phyloP scores from a whole-genome alignment of 495 filamentous ascomycete genomes.

The Penicillium ucsense region DNA sequence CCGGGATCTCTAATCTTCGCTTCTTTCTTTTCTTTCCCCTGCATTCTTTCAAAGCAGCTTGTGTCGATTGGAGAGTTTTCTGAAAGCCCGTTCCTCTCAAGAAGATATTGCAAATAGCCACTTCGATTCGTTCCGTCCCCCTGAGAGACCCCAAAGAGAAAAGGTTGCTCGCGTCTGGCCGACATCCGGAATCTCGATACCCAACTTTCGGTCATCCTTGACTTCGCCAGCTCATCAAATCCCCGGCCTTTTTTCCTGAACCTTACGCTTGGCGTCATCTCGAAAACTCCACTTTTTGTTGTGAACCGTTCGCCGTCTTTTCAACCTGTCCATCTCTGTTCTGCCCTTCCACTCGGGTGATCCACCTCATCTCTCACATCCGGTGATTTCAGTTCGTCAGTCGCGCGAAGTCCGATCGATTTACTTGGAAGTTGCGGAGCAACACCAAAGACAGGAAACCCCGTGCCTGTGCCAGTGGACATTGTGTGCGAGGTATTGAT shows the following conservation, averaged over 20 bases:
- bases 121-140: constrained; percentile 18
- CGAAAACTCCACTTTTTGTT: no score
- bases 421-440: constrained; percentile 37
- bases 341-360: constrained; percentile 3
- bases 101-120: constrained; percentile 16
- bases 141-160: constrained; percentile 9
- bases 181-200: constrained; percentile 7
- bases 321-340: constrained; percentile 2
- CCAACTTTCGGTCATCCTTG: constrained; percentile 5
- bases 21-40: constrained; percentile 21
- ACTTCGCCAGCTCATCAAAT: not conserved
- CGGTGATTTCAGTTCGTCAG: no score
- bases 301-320: not conserved
- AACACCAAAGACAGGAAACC: constrained; percentile 17
- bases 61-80: constrained; percentile 7
- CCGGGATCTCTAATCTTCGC: constrained; percentile 18
- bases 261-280: no score
- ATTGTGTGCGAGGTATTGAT: constrained; percentile 7
- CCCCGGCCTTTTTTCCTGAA: no score
- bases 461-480: constrained; percentile 13
- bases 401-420: constrained; percentile 15
- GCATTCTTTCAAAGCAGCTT: constrained; percentile 29
- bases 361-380: no score
- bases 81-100: constrained; percentile 10
- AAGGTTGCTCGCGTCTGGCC: constrained; percentile 16